Base-by-base conservation (phyloP, 1,284 basidiomycete species). In the Fomitopsis pinicola region DNA sequence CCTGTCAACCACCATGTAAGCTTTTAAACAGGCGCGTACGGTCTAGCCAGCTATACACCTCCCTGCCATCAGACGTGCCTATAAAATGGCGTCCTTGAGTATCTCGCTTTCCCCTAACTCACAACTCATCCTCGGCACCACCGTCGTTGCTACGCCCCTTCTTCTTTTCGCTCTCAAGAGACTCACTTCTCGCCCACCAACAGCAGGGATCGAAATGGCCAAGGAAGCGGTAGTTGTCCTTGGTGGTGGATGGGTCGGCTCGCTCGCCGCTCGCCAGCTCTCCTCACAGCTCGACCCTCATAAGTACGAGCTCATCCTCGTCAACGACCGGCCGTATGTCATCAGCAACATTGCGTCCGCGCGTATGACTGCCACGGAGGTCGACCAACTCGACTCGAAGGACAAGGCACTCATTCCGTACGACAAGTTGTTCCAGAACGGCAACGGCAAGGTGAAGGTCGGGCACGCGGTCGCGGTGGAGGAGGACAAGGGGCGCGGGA, bases 381-480 rank as follows among this genome's bases (percentile, higher is more conserved):
- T 70, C 44, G 75, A 69, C 36, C 62, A 67, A 19, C 71, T 78
- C 46, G 75, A 19, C 35, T 38, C 52, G 2, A 17, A 76, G 62
- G 71, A 78, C 19, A 61, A 54, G 19, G 71, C 68, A 10, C 69
- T 78, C 55, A 69, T 78, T 42, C 74, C 77, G 4, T 78, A 72
- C 68, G 82, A 85, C 69, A 75, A 75, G 62, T 66, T 85, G 38
- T 82, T 82, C 67, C 66, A 72, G 44, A 76, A 79, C n/a, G 76
- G 75, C 22, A 82, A 81, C 40, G 82, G 82, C 28, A 73, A 76
- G 9, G 69, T 80, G 57, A 76, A 77, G 52, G 66, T 81, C 12
- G 85, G 79, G 33, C 68, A 71, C 58, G 80, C 84, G 62, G 66
- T 66, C 40, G 68, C 73, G n/a, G 78, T 88, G 64, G 74, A 78